Conservation (phyloP, 2,329 filamentous ascomycete species). For the Aspergillus novofumigatus region DNA sequence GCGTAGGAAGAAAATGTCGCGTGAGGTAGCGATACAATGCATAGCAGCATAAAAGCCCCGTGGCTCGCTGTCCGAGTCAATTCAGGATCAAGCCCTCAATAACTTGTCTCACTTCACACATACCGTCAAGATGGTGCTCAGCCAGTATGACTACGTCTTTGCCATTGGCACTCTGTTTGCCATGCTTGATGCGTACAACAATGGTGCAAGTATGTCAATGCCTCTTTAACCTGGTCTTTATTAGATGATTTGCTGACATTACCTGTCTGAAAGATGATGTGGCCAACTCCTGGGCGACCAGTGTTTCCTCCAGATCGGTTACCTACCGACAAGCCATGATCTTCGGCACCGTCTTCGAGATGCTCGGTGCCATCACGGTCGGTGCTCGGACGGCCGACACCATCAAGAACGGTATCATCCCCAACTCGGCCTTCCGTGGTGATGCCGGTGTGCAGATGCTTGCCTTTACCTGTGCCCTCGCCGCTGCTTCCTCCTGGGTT, state of each 20-base stretch:
- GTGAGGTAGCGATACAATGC: background rate
- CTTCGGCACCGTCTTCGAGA: constrained; percentile 62
- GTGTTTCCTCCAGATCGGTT: constrained; percentile 69
- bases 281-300: constrained; percentile 77
- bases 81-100: background rate
- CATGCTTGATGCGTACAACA: constrained; percentile 73
- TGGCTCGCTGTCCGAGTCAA: background rate
- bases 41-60: background rate
- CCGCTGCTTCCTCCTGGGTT: constrained; percentile 56
- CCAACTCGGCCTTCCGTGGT: constrained; percentile 52
- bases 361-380: constrained; percentile 63
- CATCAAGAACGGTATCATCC: constrained; percentile 75
- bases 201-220: constrained; percentile 64
- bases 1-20: background rate
- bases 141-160: constrained; percentile 67
- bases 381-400: constrained; percentile 68
- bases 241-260: background rate
- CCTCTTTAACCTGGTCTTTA: background rate
- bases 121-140: constrained; percentile 51
- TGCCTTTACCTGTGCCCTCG: constrained; percentile 41
- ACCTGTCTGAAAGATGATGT: constrained; percentile 58
- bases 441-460: constrained; percentile 66
- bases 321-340: constrained; percentile 33
- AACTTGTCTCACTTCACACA: background rate
- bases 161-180: constrained; percentile 73